A percentile compares a stretch with the other conserved stretches of the same genome.
These are phyloP conservation scores for Penicillium concentricum DNA, from an alignment of 2,329 filamentous ascomycete species.

Conservation along the genomic window DNA sequence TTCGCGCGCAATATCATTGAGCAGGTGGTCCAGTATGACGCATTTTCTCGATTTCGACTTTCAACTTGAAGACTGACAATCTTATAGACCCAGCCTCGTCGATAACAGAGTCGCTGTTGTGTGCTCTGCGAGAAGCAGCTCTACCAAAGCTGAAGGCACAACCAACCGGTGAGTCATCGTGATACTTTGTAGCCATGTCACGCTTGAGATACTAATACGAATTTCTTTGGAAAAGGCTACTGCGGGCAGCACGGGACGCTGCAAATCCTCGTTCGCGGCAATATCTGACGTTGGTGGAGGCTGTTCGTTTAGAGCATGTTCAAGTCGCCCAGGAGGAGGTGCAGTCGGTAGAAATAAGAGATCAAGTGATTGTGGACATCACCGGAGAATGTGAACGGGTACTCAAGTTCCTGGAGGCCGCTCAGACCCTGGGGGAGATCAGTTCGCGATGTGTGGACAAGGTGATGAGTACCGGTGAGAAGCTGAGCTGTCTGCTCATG, in stretches of 20 bases:
- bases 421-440: constrained; percentile 64
- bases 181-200: neutral
- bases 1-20: constrained; percentile 75
- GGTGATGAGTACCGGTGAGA: constrained; percentile 93
- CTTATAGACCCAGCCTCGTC: constrained; percentile 57
- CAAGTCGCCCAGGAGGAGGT: constrained; percentile 67
- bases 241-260: constrained; percentile 52
- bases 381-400: constrained; percentile 78
- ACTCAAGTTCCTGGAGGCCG: constrained; percentile 68
- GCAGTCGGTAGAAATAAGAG: constrained; percentile 55
- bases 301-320: constrained; percentile 80
- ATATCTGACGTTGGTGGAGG: constrained; percentile 73
- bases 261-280: constrained; percentile 51
- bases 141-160: constrained; percentile 90
- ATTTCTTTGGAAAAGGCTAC: constrained; percentile 31
- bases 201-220: constrained; percentile 8
- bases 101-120: constrained; percentile 82
- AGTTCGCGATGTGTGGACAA: constrained; percentile 78
- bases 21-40: constrained; percentile 64
- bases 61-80: neutral
- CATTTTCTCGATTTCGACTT: neutral
- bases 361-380: constrained; percentile 64
- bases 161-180: constrained; percentile 75
- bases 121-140: constrained; percentile 91
- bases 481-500: constrained; percentile 91